A percentile compares a stretch with the other conserved stretches of the same genome.
Conservation (phyloP, 2,329 filamentous ascomycete genomes). For the Huntiella bhutanensis region DNA sequence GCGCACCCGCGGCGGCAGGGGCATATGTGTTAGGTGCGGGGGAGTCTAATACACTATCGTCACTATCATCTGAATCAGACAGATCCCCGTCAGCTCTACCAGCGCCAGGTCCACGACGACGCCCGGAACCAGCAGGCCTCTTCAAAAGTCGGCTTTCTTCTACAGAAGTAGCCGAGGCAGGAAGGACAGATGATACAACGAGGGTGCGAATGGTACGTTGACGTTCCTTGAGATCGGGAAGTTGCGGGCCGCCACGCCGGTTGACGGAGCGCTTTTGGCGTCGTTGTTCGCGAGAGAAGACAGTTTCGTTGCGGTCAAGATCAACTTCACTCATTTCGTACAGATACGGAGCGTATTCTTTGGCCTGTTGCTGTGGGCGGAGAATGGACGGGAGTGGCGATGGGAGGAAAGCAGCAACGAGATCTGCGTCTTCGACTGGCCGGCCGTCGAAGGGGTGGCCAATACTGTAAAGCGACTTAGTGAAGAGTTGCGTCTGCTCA, state of each 20-base stretch:
- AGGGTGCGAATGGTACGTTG: slow-evolving; percentile 85
- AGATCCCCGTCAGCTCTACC: slow-evolving; percentile 42
- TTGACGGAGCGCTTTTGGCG: slow-evolving; percentile 93
- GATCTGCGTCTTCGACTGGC: slow-evolving; percentile 78
- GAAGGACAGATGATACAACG: slow-evolving; percentile 79
- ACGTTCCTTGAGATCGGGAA: slow-evolving; percentile 91
- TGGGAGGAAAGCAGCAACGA: slow-evolving; percentile 67
- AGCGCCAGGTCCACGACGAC: slow-evolving; percentile 25
- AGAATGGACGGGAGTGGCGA: slow-evolving; percentile 71
- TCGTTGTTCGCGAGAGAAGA: slow-evolving; percentile 82
- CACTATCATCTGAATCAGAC: slow-evolving; percentile 81
- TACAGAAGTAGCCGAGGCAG: slow-evolving; percentile 59
- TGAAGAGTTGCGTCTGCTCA: slow-evolving; percentile 88
- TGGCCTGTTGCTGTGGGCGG: slow-evolving; percentile 76
- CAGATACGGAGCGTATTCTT: slow-evolving; percentile 82
- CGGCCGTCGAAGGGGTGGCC: slow-evolving; percentile 91
- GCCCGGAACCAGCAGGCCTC: slow-evolving; percentile 41
- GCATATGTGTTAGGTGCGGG: slow-evolving; percentile 51
- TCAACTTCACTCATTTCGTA: slow-evolving; percentile 88
- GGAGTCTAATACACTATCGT: slow-evolving; percentile 74
- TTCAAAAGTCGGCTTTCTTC: slow-evolving; percentile 83
- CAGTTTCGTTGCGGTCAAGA: slow-evolving; percentile 75
- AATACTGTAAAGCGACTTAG: slow-evolving; percentile 77
- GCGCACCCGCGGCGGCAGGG: slow-evolving; percentile 35
- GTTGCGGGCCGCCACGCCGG: slow-evolving; percentile 70